phyloP scores from a whole-genome alignment of 768 basidiomycete genomes.

The Boletus edulis region DNA sequence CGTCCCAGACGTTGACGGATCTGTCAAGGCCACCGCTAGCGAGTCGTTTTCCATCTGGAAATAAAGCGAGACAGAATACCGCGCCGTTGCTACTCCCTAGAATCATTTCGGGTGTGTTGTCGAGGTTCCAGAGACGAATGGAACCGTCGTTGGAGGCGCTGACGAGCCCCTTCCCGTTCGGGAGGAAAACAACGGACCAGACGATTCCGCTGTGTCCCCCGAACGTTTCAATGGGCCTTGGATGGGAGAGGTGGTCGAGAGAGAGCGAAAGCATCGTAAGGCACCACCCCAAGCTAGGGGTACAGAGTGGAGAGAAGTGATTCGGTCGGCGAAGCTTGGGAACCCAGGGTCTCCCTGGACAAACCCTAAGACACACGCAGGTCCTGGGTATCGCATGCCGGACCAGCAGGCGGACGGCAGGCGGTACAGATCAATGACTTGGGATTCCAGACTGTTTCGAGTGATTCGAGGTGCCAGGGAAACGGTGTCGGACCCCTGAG shows the following conservation, averaged over 20 bases:
- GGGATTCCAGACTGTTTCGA: slow-evolving; percentile 31
- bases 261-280: slow-evolving; percentile 32
- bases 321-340: slow-evolving; percentile 21
- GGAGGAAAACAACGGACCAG: slow-evolving; percentile 29
- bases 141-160: slow-evolving; percentile 32
- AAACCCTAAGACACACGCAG: slow-evolving; percentile 31
- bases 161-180: slow-evolving; percentile 21
- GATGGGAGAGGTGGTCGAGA: slow-evolving; percentile 27
- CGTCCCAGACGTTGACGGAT: slow-evolving; percentile 30
- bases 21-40: slow-evolving; percentile 32
- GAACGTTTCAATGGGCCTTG: slow-evolving; percentile 19
- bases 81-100: slow-evolving; percentile 20
- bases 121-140: slow-evolving; percentile 29
- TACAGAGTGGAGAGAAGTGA: slow-evolving; percentile 17
- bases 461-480: slow-evolving; percentile 23
- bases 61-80: slow-evolving; percentile 26
- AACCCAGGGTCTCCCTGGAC: slow-evolving; percentile 25
- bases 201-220: slow-evolving; percentile 28
- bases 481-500: slow-evolving; percentile 29
- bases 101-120: slow-evolving; percentile 24
- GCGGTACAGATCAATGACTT: slow-evolving; percentile 31
- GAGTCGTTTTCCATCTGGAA: slow-evolving; percentile 25
- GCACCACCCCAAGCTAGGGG: slow-evolving; percentile 23
- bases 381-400: slow-evolving; percentile 30
- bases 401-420: slow-evolving; percentile 32